These are phyloP conservation scores for Edaphochlamys debaryana DNA, from an alignment of 139 green algal species.

Conservation along the genomic window DNA sequence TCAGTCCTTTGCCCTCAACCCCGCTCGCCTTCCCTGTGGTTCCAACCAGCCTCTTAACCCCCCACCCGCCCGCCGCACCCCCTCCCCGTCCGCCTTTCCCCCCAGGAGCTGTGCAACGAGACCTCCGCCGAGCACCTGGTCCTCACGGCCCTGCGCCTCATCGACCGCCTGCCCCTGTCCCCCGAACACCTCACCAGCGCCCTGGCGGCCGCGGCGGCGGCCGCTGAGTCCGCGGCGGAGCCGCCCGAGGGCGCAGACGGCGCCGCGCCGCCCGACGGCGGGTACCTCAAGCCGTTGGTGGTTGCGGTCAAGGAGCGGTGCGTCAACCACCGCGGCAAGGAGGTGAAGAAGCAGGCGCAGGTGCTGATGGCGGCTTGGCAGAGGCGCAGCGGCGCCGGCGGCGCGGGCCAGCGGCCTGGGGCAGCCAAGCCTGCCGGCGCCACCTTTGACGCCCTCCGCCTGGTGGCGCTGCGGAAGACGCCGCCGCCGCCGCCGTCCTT, in stretches of 20 bases:
- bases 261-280: not conserved
- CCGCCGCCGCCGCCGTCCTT: not conserved
- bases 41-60: too few species aligned
- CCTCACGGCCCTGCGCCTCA: conserved; percentile 8
- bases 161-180: conserved; percentile 20
- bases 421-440: not conserved
- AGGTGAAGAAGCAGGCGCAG: conserved; percentile 8
- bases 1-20: too few species aligned
- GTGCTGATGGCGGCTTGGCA: conserved; percentile 5
- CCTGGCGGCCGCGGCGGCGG: too few species aligned
- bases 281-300: not conserved
- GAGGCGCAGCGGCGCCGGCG: not conserved
- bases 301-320: not conserved
- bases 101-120: conserved; percentile 9
- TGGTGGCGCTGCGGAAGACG: conserved; percentile 16
- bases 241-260: not conserved
- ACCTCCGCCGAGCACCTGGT: conserved; percentile 27
- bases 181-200: not conserved
- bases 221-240: not conserved
- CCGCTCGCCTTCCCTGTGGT: too few species aligned
- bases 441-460: not conserved
- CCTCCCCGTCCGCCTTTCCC: not conserved
- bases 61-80: too few species aligned
- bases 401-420: not conserved
- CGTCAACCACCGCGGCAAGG: conserved; percentile 13